These are phyloP conservation scores for Yarrowia divulgata DNA, from an alignment of 805 yeast species.

Conservation along the genomic window DNA sequence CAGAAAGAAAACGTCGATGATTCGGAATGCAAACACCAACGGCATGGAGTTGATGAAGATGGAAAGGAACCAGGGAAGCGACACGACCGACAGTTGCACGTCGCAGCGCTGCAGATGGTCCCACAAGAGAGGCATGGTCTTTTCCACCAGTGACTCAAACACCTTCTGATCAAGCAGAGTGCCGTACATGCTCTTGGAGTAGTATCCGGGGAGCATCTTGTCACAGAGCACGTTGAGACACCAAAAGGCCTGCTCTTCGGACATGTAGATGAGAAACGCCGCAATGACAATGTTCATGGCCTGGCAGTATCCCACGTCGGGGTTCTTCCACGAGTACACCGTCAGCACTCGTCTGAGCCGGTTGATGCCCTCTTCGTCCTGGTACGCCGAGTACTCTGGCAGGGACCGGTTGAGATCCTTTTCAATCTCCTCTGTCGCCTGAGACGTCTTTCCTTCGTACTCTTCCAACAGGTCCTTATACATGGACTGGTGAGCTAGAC, in stretches of 20 bases:
- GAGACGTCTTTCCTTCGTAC: conserved; percentile 68
- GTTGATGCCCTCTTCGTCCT: conserved; percentile 80
- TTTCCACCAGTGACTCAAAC: conserved; percentile 86
- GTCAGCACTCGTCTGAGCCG: conserved; percentile 86
- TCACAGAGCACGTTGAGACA: conserved; percentile 82
- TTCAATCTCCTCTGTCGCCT: conserved; percentile 95
- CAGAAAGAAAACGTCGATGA: conserved; percentile 85
- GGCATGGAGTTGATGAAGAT: conserved; percentile 94
- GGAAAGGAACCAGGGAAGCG: conserved; percentile 95
- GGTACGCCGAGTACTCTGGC: conserved; percentile 97
- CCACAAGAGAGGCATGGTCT: conserved; percentile 88
- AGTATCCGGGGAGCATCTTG: conserved; percentile 89
- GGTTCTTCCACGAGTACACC: conserved; percentile 96
- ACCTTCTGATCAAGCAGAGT: conserved; percentile 92
- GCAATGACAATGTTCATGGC: conserved; percentile 88
- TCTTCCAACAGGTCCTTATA: conserved; percentile 66
- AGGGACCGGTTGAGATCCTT: conserved; percentile 92
- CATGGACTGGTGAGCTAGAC: conserved; percentile 67
- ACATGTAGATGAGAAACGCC: conserved; percentile 66
- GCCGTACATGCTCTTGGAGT: conserved; percentile 97
- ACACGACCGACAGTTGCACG: conserved; percentile 90
- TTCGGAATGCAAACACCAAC: conserved; percentile 86
- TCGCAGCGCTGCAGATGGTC: conserved; percentile 79
- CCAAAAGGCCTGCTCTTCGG: conserved; percentile 99
- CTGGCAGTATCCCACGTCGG: conserved; percentile 97